A percentile compares a stretch with the other conserved stretches of the same genome.
phyloP scores from a whole-genome alignment of 2,329 filamentous ascomycete genomes.

The Exophiala phaeomuriformis region DNA sequence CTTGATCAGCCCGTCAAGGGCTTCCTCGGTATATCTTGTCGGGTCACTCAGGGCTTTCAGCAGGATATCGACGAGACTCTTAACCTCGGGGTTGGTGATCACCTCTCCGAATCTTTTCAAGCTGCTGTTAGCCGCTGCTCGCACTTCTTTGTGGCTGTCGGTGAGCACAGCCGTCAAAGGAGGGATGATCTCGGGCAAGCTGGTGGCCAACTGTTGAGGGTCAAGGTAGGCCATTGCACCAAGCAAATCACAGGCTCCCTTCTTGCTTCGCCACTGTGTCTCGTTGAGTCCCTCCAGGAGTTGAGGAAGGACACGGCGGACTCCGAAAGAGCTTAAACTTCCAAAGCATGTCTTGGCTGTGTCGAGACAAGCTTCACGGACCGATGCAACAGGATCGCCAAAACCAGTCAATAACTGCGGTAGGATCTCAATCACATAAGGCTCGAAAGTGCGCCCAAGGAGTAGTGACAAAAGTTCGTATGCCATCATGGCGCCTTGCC shows the following conservation, averaged over 20 bases:
- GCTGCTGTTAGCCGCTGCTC: constrained; percentile 84
- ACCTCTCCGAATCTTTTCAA: constrained; percentile 97
- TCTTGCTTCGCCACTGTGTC: constrained; percentile 95
- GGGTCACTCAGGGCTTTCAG: constrained; percentile 96
- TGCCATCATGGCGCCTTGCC: constrained; percentile 80
- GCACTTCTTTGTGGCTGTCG: constrained; percentile 96
- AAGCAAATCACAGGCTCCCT: constrained; percentile 90
- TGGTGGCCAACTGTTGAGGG: constrained; percentile 84
- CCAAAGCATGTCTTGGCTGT: constrained; percentile 92
- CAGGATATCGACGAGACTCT: constrained; percentile 80
- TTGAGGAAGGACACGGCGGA: constrained; percentile 87
- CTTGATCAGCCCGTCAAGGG: constrained; percentile 88
- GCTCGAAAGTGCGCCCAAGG: constrained; percentile 83
- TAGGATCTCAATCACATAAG: constrained; percentile 92
- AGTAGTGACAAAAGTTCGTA: constrained; percentile 85
- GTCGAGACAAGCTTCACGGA: constrained; percentile 85
- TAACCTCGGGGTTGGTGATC: constrained; percentile 95
- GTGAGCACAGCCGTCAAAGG: constrained; percentile 89
- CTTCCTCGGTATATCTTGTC: constrained; percentile 93
- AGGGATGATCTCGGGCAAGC: constrained; percentile 92
- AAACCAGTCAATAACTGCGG: constrained; percentile 84
- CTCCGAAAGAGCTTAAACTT: constrained; percentile 87
- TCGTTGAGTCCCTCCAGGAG: constrained; percentile 89
- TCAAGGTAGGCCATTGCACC: constrained; percentile 98
- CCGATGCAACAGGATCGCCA: constrained; percentile 78